Evolutionary conservation across 345 rosid species (phyloP), one percentile per base, ranked within the genome.

Genomic region (Eucalyptus polyanthemos): DNA sequence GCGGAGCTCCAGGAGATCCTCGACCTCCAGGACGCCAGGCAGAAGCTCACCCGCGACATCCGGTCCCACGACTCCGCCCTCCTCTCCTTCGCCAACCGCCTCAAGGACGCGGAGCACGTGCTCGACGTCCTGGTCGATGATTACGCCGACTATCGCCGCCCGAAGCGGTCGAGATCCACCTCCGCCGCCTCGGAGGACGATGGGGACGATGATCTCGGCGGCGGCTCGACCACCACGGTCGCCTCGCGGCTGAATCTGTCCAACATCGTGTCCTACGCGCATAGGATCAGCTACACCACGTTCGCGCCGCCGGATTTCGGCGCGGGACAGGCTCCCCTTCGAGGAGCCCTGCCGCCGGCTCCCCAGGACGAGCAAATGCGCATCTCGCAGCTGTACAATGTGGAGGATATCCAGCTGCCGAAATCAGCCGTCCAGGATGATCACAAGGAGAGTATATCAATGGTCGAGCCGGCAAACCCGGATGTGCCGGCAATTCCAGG

Each of bases 291-390:
- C 91, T 97, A 97, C 93, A 97, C 99, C 2, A 97, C 99, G 5
- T 96, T 97, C 65, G 99, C 98, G 13, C 99, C 99, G 1, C 99
- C 99, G 0, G 99, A 97, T 86, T 97, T 95, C 88, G 99, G 99
- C 24, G 95, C 98, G 19, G 99, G 99, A 2, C 95, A 93, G 89
- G 99, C 94, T 1, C 99, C 99, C 53, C 98, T 97, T 24, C 98
- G 97, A 11, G 99, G 99, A 11, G 99, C 99, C 6, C 89, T 97
- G 2, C 99, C 99, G 34, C 99, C 99, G 81, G 99, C 98, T 19
- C 99, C 99, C 1, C 99, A 97, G 90, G 99, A 97, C 16, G 99
- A 97, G 92, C 98, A 97, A 93, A 94, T 97, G 99, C 94, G 99
- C 47, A 97, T 95, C 88, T 97, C 99, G 45, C 99, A 97, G 93